Percentiles rank a stretch among this genome's conserved stretches.
These are phyloP conservation scores for Pseudogymnoascus pannorum DNA, from an alignment of 2,329 filamentous ascomycete species.

Conservation along the genomic window DNA sequence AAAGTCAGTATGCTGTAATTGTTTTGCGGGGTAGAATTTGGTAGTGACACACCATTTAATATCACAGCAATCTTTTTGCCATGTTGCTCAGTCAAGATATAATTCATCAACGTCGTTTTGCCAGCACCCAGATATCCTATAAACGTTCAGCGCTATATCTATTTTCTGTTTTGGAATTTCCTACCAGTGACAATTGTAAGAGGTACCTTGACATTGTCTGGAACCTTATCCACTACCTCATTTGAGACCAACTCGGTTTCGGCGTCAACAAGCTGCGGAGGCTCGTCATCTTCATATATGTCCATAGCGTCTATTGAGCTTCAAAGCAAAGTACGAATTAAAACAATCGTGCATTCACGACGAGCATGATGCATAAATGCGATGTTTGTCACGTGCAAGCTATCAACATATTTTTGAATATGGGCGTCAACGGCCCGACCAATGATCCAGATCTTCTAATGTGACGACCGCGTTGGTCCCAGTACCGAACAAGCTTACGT, in stretches of 20 bases:
- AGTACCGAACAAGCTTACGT: slow-evolving; percentile 6
- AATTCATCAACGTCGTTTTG: slow-evolving; percentile 92
- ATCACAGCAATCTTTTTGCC: slow-evolving; percentile 98
- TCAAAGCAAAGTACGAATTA: not conserved
- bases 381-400: not conserved
- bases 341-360: not conserved
- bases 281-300: slow-evolving; percentile 56
- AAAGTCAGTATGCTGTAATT: not conserved
- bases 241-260: slow-evolving; percentile 27
- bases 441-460: slow-evolving; percentile 6
- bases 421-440: not conserved
- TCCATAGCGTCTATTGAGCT: slow-evolving; percentile 41
- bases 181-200: slow-evolving; percentile 78
- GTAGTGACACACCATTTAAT: slow-evolving; percentile 61
- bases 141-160: not conserved
- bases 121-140: slow-evolving; percentile 88
- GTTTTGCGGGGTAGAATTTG: not conserved
- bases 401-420: not conserved
- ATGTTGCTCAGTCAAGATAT: slow-evolving; percentile 89
- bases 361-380: not conserved
- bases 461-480: not conserved
- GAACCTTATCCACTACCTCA: slow-evolving; percentile 38
- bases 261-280: slow-evolving; percentile 55
- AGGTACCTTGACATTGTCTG: slow-evolving; percentile 58
- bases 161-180: slow-evolving; percentile 15